Conservation (phyloP, 441 rosid genomes). For the Erysimum cheiri region DNA sequence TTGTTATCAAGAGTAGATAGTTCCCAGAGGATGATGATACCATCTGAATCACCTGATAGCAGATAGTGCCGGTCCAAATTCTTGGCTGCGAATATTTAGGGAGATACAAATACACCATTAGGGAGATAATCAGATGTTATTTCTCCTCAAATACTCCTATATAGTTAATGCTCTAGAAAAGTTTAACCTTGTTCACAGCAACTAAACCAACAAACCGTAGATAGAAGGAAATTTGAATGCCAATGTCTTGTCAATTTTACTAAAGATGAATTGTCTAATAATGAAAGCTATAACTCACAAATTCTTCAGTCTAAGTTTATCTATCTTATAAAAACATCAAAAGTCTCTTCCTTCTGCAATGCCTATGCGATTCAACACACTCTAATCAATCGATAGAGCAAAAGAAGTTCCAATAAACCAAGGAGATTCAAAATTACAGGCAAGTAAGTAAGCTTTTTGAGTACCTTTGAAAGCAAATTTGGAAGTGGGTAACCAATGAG, state of each 20-base stretch:
- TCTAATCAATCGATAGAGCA: background rate
- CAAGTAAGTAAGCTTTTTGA: background rate
- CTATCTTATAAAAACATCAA: background rate
- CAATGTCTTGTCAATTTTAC: slow-evolving; percentile 3
- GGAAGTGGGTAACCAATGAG: slow-evolving; percentile 85
- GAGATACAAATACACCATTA: background rate
- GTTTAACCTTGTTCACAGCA: slow-evolving; percentile 8
- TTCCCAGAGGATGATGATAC: slow-evolving; percentile 80
- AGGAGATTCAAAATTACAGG: background rate
- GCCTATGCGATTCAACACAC: background rate
- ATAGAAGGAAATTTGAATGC: slow-evolving; percentile 22
- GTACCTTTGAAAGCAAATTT: slow-evolving; percentile 88
- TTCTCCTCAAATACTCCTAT: background rate
- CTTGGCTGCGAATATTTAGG: slow-evolving; percentile 51
- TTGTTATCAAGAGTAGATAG: slow-evolving; percentile 53
- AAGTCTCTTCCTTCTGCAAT: slow-evolving; percentile 16
- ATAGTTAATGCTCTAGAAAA: background rate
- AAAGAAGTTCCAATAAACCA: background rate
- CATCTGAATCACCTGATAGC: slow-evolving; percentile 89
- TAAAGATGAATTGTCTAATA: background rate
- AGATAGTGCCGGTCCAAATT: slow-evolving; percentile 67
- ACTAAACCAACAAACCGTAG: slow-evolving; percentile 10
- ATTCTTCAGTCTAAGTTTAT: slow-evolving; percentile 1
- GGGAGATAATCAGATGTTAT: no score
- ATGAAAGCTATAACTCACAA: slow-evolving; percentile 3